Conservation (phyloP, 73 alveolate genomes). For the Durusdinium trenchii region DNA sequence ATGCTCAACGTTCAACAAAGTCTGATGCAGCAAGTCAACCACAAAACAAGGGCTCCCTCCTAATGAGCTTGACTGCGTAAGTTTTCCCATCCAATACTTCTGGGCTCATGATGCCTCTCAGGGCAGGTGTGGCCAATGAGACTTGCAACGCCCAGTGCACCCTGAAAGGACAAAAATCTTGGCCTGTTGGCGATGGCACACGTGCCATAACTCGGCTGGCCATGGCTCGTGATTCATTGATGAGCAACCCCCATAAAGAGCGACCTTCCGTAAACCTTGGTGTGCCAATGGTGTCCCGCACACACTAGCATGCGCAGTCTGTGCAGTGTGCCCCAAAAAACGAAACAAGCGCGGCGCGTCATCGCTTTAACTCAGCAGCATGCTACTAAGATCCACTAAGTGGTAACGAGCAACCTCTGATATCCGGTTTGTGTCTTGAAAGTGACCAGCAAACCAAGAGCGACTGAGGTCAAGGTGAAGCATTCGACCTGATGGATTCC, state of each 20-base stretch:
- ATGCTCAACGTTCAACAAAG: too few relatives aligned
- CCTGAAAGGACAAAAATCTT: not conserved
- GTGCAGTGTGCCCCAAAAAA: too few relatives aligned
- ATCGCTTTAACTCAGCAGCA: too few relatives aligned
- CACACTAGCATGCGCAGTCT: too few relatives aligned
- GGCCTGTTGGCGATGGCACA: constrained; percentile 88
- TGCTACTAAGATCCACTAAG: not conserved
- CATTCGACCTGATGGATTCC: constrained; percentile 39
- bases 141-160: not conserved
- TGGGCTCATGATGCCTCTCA: constrained; percentile 38
- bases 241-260: constrained; percentile 78
- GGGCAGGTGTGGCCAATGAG: too few relatives aligned
- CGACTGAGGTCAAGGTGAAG: constrained; percentile 82
- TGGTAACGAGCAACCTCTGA: constrained; percentile 43
- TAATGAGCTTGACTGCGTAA: constrained; percentile 66
- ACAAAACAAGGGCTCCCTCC: not conserved
- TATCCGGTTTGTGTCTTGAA: constrained; percentile 90
- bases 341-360: too few relatives aligned
- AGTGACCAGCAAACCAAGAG: constrained; percentile 89
- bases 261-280: constrained; percentile 86
- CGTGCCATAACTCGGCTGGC: constrained; percentile 88
- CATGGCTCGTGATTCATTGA: constrained; percentile 93
- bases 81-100: constrained; percentile 67
- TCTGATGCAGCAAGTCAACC: too few relatives aligned
- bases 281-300: too few relatives aligned